Evolutionary conservation across 1,284 basidiomycete genomes (phyloP).

Genomic region (Ganoderma lingzhi): DNA sequence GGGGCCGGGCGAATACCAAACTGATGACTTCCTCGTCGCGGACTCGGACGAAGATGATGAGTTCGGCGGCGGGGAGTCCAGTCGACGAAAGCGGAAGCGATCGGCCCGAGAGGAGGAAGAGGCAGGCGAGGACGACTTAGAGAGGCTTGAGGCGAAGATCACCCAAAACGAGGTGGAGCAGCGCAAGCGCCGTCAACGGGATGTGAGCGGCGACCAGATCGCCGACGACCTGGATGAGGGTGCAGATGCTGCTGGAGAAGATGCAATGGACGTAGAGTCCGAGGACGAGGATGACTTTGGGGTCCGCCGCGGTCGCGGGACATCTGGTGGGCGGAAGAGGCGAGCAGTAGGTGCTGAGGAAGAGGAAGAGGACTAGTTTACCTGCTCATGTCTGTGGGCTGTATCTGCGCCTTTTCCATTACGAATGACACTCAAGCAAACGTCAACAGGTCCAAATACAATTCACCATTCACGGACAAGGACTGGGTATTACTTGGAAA

Average conservation of each 20-base stretch:
- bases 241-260: conserved; percentile 48
- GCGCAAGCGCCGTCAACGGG: conserved; percentile 49
- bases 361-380: conserved; percentile 57
- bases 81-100: conserved; percentile 47
- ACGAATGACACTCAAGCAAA: neutral
- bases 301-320: conserved; percentile 58
- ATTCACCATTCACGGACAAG: neutral
- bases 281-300: conserved; percentile 68
- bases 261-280: conserved; percentile 78
- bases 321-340: conserved; percentile 63
- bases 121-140: conserved; percentile 67
- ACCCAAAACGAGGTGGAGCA: conserved; percentile 58
- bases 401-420: neutral
- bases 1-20: conserved; percentile 72
- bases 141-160: conserved; percentile 73
- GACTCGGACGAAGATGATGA: conserved; percentile 73
- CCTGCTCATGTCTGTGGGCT: neutral
- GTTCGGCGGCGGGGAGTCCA: conserved; percentile 42
- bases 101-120: conserved; percentile 50
- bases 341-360: conserved; percentile 67
- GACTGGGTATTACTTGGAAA: conserved; percentile 20
- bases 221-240: conserved; percentile 46
- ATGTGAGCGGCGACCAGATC: conserved; percentile 26
- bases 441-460: neutral
- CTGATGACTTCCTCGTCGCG: conserved; percentile 84